Base-by-base conservation (phyloP, 2,329 filamentous ascomycete species). In the Colletotrichum tamarilloi region DNA sequence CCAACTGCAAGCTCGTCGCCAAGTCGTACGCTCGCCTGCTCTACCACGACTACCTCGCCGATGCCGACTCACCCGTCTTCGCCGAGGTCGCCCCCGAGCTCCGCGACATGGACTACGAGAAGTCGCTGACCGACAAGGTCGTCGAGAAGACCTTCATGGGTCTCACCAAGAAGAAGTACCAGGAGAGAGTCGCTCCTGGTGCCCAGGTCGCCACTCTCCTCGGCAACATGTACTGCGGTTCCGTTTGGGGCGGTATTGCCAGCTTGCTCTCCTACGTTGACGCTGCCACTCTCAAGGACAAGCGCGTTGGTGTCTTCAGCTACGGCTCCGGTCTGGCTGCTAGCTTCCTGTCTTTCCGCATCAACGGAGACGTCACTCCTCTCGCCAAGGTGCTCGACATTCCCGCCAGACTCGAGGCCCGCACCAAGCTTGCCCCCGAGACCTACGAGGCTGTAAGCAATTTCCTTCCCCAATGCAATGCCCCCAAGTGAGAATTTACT, bases 141-240 rank as follows among this genome's bases (percentile, higher is more conserved):
- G 89, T 97, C 52, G 94, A 97, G 88, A 97, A 96, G 91, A 92
- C 92, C 75, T 97, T 97, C 83, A 94, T 97, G 92, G 87, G 82
- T 71, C 87, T 96, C 78, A 92, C 92, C 82, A 96, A 97, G 91
- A 95, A 95, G 89, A 90, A 90, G 78, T 96, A 94, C 85, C 89
- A 91, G 81, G 93, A 95, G 84, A 92, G 94, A 79, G 92, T 97
- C 78, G 87, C 88, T 81, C 92, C 93, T 65, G 86, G 88, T 79
- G 92, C 94, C 81, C 89, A 95, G 84, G 92, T 95, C 46, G 91
- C 94, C 77, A 95, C 93, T 76, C 90, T 93, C 82, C 94, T 92
- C 83, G 91, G 89, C 77, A 91, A 91, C 87, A 91, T 91, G 89
- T 91, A 91, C 87, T 90, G 88, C 80, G 89, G 84, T 76, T 94